Conservation (phyloP, 352 stramenopile genomes). For the Blastocystis sp. region DNA sequence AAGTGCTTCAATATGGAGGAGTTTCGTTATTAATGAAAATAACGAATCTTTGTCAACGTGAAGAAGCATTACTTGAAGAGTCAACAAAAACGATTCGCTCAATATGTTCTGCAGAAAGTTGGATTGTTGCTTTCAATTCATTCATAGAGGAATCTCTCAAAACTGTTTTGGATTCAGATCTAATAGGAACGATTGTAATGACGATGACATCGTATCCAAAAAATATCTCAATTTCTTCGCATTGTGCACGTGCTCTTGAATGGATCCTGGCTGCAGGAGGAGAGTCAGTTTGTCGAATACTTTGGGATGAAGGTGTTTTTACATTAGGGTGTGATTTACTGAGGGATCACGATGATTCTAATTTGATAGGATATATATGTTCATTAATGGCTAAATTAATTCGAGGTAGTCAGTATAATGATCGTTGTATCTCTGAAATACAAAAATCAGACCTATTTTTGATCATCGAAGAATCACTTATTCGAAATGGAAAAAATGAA, state of each 20-base stretch:
- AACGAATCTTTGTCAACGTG: not conserved
- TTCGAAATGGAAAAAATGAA: not conserved
- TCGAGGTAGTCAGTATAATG: not conserved
- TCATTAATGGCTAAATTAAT: not conserved
- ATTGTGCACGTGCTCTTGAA: conserved; percentile 4
- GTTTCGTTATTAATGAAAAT: not conserved
- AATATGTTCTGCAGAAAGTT: not conserved
- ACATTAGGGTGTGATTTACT: not conserved
- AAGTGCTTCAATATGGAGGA: not conserved
- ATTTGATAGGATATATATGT: not conserved
- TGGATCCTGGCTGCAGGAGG: not conserved
- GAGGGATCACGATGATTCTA: not conserved
- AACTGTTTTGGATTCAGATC: not conserved
- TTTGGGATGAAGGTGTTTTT: conserved; percentile 24
- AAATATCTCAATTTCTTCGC: not conserved
- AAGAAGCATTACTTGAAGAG: not conserved
- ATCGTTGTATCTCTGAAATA: not conserved
- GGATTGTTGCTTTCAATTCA: not conserved
- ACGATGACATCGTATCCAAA: not conserved
- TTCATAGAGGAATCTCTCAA: not conserved
- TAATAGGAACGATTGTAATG: conserved; percentile 7
- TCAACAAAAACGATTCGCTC: not conserved
- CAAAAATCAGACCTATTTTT: not conserved
- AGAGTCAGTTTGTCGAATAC: not conserved
- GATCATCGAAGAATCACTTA: not conserved